Evolutionary conservation across 1,284 basidiomycete species (phyloP), one percentile per base, ranked within the genome.

Genomic region (Ganoderma lucidum): DNA sequence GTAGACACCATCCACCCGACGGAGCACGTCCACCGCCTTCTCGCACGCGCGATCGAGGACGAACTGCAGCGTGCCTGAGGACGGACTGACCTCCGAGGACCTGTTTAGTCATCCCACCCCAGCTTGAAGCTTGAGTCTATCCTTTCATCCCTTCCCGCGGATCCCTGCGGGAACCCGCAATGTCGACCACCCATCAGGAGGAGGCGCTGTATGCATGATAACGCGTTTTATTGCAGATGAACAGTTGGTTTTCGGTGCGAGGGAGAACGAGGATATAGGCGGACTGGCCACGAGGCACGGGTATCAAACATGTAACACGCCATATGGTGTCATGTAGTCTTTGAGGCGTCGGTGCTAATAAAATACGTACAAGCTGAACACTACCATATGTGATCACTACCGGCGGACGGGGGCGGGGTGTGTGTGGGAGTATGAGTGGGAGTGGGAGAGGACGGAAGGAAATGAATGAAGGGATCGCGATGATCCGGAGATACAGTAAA

Each of bases 1-100:
- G 35, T 59, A 85, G 85, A 87, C 72, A 76, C 81, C 8, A 84
- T 83, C 0, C 86, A 87, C 75, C 85, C 86, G 1, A 87, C 86
- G 6, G 80, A 87, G 74, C 81, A 76, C 42, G 85, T 85, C 17
- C 87, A 88, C 77, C 74, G 78, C 32, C 77, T 87, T 35, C 75
- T 88, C 28, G 86, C 86, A 4, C 62, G 78, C 32, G 84, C 84
- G 6, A 80, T 88, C 69, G 77, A 83, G 67, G 76, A 76, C 41
- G 76, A 82, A 63, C 79, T 87, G 6, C 60, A 71, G 35, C 67
- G 70, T 37, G 74, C 72, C 35, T 77, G 75, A 39, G 28, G 23
- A 45, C 39, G 17, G 23, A 32, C 60, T 28, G 39, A 45, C 6
- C 41, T 44, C 17, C 42, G 12, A 3, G 15, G 15, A 17, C 42